phyloP scores from a whole-genome alignment of 148 eudicot genomes.

The Rhododendron griersonianum region DNA sequence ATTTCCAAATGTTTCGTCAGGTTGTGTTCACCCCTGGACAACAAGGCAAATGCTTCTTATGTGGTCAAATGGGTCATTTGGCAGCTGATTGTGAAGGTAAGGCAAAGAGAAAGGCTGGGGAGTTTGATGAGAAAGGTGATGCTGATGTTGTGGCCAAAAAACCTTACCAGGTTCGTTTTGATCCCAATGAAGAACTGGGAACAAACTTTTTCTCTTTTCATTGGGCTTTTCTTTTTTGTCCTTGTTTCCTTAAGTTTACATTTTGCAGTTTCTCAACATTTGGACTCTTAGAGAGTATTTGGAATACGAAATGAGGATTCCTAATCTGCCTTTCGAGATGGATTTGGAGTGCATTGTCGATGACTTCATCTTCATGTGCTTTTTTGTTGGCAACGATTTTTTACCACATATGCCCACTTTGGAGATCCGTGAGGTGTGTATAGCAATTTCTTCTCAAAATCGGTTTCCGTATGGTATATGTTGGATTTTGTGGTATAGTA shows the following conservation, averaged over 20 bases:
- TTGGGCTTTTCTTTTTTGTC: neutral
- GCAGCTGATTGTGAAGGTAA: constrained; percentile 94
- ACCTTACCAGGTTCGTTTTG: constrained; percentile 73
- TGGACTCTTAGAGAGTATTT: constrained; percentile 92
- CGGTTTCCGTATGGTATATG: neutral
- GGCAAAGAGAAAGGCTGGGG: constrained; percentile 92
- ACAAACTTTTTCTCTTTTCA: neutral
- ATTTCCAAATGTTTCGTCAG: constrained; percentile 23
- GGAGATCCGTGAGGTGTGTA: constrained; percentile 94
- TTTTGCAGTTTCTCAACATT: constrained; percentile 80
- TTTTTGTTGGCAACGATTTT: constrained; percentile 97
- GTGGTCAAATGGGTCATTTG: constrained; percentile 95
- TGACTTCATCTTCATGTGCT: constrained; percentile 94
- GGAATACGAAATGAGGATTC: constrained; percentile 83
- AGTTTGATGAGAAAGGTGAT: constrained; percentile 81
- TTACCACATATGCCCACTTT: constrained; percentile 97
- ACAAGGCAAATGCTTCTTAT: constrained; percentile 83
- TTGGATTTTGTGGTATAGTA: neutral
- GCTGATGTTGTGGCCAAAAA: constrained; percentile 55
- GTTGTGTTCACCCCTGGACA: constrained; percentile 83
- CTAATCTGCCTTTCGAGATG: constrained; percentile 53
- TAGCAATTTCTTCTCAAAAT: neutral
- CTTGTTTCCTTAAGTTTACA: neutral
- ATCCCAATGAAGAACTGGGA: neutral
- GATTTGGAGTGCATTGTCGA: constrained; percentile 85